These are phyloP conservation scores for Pichia nakasei DNA, from an alignment of 805 yeast genomes.

Conservation along the genomic window DNA sequence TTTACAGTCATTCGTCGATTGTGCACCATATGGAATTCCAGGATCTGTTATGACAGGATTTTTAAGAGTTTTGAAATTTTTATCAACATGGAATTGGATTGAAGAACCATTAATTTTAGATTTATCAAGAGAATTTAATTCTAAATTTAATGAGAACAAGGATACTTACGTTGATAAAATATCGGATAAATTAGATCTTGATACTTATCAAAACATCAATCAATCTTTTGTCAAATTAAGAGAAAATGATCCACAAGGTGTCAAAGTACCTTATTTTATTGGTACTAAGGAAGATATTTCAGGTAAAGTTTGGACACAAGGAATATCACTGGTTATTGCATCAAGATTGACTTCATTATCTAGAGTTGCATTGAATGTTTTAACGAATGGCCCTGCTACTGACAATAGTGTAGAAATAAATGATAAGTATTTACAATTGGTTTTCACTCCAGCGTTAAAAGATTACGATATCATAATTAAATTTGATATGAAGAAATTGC, in stretches of 20 bases:
- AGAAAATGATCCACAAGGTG: constrained; percentile 71
- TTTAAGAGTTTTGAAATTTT: constrained; percentile 56
- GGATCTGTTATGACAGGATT: constrained; percentile 76
- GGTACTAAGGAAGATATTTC: constrained; percentile 80
- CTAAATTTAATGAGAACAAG: constrained; percentile 5
- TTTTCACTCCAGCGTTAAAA: constrained; percentile 73
- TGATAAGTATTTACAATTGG: constrained; percentile 35
- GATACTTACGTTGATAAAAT: constrained; percentile 32
- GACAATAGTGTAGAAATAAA: constrained; percentile 8
- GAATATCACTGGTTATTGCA: constrained; percentile 60
- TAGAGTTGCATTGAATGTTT: constrained; percentile 56
- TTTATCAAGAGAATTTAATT: constrained; percentile 41
- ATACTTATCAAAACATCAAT: constrained; percentile 52
- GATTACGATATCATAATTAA: constrained; percentile 79
- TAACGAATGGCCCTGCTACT: constrained; percentile 26
- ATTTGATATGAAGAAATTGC: constrained; percentile 30
- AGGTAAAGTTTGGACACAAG: constrained; percentile 64
- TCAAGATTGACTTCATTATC: constrained; percentile 83
- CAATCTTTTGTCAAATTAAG: constrained; percentile 61
- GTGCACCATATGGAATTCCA: constrained; percentile 79
- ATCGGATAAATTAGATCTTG: constrained; percentile 54
- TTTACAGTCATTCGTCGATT: constrained; percentile 75
- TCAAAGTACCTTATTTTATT: constrained; percentile 71
- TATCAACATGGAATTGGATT: constrained; percentile 91
- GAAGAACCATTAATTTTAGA: constrained; percentile 80